Conservation (phyloP, 2,329 filamentous ascomycete genomes). For the Exutisphaerella laricina region DNA sequence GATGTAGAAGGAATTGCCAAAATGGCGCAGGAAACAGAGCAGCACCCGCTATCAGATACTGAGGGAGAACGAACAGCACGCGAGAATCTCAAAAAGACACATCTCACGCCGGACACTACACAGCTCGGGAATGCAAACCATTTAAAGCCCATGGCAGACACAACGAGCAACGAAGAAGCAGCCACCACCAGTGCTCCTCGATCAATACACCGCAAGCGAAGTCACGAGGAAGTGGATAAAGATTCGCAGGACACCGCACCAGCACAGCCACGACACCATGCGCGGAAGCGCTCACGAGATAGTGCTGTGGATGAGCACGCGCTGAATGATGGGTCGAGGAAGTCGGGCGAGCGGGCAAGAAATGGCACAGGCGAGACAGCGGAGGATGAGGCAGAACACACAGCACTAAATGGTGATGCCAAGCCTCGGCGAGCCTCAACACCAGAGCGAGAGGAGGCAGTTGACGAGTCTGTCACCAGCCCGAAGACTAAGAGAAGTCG, state of each 20-base stretch:
- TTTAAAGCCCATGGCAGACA: slow-evolving; percentile 14
- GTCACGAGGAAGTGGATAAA: slow-evolving; percentile 41
- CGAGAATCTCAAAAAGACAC: slow-evolving; percentile 57
- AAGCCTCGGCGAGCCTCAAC: slow-evolving; percentile 17
- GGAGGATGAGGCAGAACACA: slow-evolving; percentile 7
- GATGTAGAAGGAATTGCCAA: background rate
- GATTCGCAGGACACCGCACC: slow-evolving; percentile 32
- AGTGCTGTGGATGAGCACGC: slow-evolving; percentile 34
- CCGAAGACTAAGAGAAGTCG: slow-evolving; percentile 47
- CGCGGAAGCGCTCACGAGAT: slow-evolving; percentile 45
- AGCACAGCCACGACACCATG: slow-evolving; percentile 37
- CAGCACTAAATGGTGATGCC: slow-evolving; percentile 27
- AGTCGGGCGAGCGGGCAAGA: slow-evolving; percentile 30
- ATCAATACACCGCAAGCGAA: slow-evolving; percentile 41
- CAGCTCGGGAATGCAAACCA: background rate
- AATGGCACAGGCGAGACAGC: slow-evolving; percentile 25
- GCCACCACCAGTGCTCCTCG: slow-evolving; percentile 6
- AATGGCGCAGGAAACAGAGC: slow-evolving; percentile 27
- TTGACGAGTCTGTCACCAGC: slow-evolving; percentile 32
- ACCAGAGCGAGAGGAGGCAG: slow-evolving; percentile 19
- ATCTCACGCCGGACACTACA: slow-evolving; percentile 40
- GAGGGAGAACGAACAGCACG: slow-evolving; percentile 49
- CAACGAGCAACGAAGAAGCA: slow-evolving; percentile 6
- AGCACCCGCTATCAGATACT: slow-evolving; percentile 33
- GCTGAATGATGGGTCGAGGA: slow-evolving; percentile 30